Conservation (phyloP, 2,329 filamentous ascomycete genomes). For the Talaromyces sp. region DNA sequence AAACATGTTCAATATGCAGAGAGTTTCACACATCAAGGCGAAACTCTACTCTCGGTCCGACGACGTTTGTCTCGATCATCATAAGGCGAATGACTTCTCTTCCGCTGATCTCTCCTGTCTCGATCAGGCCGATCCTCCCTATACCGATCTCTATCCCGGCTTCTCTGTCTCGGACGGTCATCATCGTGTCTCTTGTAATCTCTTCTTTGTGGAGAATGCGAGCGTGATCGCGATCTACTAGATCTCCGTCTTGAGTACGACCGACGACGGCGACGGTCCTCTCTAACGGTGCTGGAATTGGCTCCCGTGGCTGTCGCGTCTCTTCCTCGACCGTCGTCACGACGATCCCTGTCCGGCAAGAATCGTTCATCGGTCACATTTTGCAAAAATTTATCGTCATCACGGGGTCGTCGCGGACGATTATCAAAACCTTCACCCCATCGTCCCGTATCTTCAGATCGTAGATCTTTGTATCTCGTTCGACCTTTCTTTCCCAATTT, state of each 20-base stretch:
- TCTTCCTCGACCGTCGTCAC: slow-evolving; percentile 29
- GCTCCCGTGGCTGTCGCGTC: slow-evolving; percentile 41
- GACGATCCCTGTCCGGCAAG: slow-evolving; percentile 37
- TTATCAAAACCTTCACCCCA: slow-evolving; percentile 57
- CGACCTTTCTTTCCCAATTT: slow-evolving; percentile 89
- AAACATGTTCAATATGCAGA: neutral
- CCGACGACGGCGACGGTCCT: slow-evolving; percentile 27
- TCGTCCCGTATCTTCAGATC: slow-evolving; percentile 81
- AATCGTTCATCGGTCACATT: slow-evolving; percentile 47
- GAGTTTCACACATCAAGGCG: neutral
- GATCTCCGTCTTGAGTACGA: slow-evolving; percentile 29
- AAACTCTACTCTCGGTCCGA: slow-evolving; percentile 27
- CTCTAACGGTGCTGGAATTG: slow-evolving; percentile 43
- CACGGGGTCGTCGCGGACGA: slow-evolving; percentile 25
- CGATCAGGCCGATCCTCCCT: slow-evolving; percentile 44
- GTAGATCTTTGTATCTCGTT: slow-evolving; percentile 84
- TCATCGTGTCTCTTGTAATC: slow-evolving; percentile 43
- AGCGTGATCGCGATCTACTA: slow-evolving; percentile 51
- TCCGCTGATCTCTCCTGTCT: slow-evolving; percentile 30
- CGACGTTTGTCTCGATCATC: slow-evolving; percentile 42
- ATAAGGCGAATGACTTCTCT: slow-evolving; percentile 43
- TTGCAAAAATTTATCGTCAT: slow-evolving; percentile 29
- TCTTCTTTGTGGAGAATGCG: slow-evolving; percentile 49
- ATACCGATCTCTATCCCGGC: slow-evolving; percentile 38
- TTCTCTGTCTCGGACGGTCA: slow-evolving; percentile 37